A percentile compares a stretch with the other conserved stretches of the same genome.
These are phyloP conservation scores for Zymoseptoria ardabiliae DNA, from an alignment of 2,329 filamentous ascomycete genomes.

Conservation along the genomic window DNA sequence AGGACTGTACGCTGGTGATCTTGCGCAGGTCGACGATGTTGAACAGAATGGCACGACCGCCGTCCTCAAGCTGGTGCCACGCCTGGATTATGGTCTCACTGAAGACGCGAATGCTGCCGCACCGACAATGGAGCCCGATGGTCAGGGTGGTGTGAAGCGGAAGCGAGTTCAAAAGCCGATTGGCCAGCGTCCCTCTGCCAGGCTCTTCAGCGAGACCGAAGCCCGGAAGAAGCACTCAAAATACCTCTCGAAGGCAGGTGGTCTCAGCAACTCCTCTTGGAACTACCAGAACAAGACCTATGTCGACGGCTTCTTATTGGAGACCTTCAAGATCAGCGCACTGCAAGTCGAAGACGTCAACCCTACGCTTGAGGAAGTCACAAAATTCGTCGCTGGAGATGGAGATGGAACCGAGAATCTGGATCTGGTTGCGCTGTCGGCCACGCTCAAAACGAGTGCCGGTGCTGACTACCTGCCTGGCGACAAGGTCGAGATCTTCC, in stretches of 20 bases:
- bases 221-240: conserved; percentile 78
- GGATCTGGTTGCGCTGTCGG: conserved; percentile 82
- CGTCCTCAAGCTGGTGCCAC: conserved; percentile 77
- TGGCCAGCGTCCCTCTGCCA: conserved; percentile 70
- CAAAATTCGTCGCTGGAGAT: conserved; percentile 79
- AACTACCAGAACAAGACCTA: conserved; percentile 84
- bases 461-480: conserved; percentile 81
- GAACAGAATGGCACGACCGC: conserved; percentile 89
- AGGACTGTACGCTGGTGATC: conserved; percentile 75
- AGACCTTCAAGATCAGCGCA: conserved; percentile 84
- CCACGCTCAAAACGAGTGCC: conserved; percentile 78
- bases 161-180: conserved; percentile 51
- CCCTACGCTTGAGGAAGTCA: conserved; percentile 88
- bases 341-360: conserved; percentile 85
- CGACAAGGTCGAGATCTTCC: conserved; percentile 92
- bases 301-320: conserved; percentile 85
- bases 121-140: conserved; percentile 26
- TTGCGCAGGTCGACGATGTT: conserved; percentile 86
- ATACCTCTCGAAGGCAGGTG: conserved; percentile 43
- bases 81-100: conserved; percentile 82
- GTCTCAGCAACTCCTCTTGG: conserved; percentile 61
- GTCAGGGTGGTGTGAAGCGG: conserved; percentile 54
- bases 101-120: conserved; percentile 58
- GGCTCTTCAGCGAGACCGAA: conserved; percentile 87
- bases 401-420: conserved; percentile 92